phyloP scores from a whole-genome alignment of 176 grass and related monocot species.

The Musa schizocarpa region DNA sequence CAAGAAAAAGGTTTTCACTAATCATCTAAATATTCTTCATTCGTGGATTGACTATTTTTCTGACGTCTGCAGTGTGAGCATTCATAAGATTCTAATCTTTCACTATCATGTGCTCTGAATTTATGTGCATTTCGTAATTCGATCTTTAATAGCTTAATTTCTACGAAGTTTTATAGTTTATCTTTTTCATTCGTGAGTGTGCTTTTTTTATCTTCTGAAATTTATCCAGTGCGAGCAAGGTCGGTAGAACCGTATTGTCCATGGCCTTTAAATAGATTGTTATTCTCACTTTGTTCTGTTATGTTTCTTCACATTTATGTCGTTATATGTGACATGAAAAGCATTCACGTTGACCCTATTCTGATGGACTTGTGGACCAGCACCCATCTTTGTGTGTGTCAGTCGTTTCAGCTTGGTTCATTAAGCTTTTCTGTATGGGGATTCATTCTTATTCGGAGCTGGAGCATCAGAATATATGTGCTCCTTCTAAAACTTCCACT shows the following conservation, averaged over 20 bases:
- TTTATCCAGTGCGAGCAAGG: conserved; percentile 22
- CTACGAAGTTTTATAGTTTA: background rate
- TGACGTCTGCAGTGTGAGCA: background rate
- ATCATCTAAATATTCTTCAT: background rate
- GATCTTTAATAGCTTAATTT: background rate
- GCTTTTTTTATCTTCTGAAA: background rate
- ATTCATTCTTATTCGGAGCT: conserved; percentile 13
- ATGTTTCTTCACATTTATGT: conserved; percentile 31
- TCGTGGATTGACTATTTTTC: background rate
- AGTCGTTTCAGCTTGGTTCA: background rate
- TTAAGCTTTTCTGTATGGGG: conserved; percentile 18
- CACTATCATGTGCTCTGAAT: background rate
- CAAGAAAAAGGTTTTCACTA: background rate
- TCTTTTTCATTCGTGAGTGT: background rate
- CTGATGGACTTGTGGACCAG: conserved; percentile 15
- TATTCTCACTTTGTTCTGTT: conserved; percentile 18
- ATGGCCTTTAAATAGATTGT: background rate
- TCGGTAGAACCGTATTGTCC: conserved; percentile 24
- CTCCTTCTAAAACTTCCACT: no score
- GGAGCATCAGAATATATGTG: background rate
- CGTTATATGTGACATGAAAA: conserved; percentile 6
- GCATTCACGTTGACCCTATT: background rate
- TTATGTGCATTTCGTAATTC: background rate
- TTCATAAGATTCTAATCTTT: background rate
- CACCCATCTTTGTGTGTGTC: background rate